Conservation (phyloP, 495 filamentous ascomycete genomes). For the Trichoderma gamsii region DNA sequence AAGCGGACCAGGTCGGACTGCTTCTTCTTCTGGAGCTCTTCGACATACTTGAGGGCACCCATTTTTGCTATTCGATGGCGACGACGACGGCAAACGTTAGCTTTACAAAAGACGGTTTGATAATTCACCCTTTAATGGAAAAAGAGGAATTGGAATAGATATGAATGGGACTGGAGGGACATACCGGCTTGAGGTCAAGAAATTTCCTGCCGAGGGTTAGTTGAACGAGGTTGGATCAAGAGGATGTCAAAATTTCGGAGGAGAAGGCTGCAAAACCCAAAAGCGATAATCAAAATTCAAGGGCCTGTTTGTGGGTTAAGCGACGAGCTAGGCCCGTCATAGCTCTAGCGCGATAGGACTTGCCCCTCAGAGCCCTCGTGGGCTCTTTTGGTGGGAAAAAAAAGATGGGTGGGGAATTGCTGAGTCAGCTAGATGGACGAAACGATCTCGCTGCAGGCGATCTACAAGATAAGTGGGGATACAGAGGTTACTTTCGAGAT, state of each 20-base stretch:
- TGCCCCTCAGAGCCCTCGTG: conserved; percentile 13
- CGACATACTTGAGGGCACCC: conserved; percentile 98
- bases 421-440: conserved; percentile 15
- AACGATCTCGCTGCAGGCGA: not conserved
- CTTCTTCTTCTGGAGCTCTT: conserved; percentile 99
- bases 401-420: not conserved
- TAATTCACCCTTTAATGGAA: not conserved
- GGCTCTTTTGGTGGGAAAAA: not conserved
- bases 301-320: conserved; percentile 18
- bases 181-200: conserved; percentile 31
- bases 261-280: conserved; percentile 8
- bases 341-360: conserved; percentile 6
- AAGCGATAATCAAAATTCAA: not conserved
- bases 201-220: conserved; percentile 17
- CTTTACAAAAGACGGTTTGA: conserved; percentile 14
- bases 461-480: not conserved
- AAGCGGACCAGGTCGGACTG: conserved; percentile 99
- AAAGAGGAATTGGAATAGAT: not conserved
- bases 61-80: conserved; percentile 46
- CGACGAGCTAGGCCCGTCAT: conserved; percentile 8
- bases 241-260: conserved; percentile 7
- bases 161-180: conserved; percentile 17
- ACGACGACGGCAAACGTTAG: conserved; percentile 23
- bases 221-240: conserved; percentile 13
- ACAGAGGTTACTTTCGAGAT: not conserved